Evolutionary conservation across 1,139 yeast genomes (phyloP).

Genomic region (Hansenula sp.): DNA sequence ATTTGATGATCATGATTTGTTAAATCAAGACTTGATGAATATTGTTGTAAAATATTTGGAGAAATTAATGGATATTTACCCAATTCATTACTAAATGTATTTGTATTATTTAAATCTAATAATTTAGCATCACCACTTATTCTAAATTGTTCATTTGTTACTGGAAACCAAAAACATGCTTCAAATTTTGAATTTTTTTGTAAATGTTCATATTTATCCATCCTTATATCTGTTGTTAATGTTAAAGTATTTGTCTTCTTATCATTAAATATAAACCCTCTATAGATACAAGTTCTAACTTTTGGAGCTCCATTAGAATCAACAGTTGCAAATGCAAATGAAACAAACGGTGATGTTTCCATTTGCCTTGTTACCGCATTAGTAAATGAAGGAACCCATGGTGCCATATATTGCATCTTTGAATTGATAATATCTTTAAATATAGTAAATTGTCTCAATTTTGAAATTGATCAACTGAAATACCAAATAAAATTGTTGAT

Average conservation of each 20-base stretch:
- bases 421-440: neutral
- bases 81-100: slow-evolving; percentile 8
- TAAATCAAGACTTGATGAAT: slow-evolving; percentile 19
- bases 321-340: slow-evolving; percentile 69
- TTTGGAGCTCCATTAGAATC: slow-evolving; percentile 45
- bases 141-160: slow-evolving; percentile 62
- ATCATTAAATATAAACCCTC: slow-evolving; percentile 75
- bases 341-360: slow-evolving; percentile 38
- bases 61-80: slow-evolving; percentile 26
- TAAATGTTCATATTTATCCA: slow-evolving; percentile 57
- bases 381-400: slow-evolving; percentile 63
- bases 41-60: slow-evolving; percentile 19
- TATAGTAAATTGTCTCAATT: too few species aligned
- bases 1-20: neutral
- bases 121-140: slow-evolving; percentile 61
- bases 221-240: slow-evolving; percentile 69
- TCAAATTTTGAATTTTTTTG: slow-evolving; percentile 52
- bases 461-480: neutral
- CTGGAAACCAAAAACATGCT: slow-evolving; percentile 70
- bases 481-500: neutral
- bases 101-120: slow-evolving; percentile 31
- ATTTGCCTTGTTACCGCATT: slow-evolving; percentile 45
- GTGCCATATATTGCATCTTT: slow-evolving; percentile 53
- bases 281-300: slow-evolving; percentile 64
- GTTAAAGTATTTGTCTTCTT: slow-evolving; percentile 62